A percentile compares a stretch with the other conserved stretches of the same genome.
Evolutionary conservation across 2,329 filamentous ascomycete genomes (phyloP).

Genomic region (Helotiales sp.): DNA sequence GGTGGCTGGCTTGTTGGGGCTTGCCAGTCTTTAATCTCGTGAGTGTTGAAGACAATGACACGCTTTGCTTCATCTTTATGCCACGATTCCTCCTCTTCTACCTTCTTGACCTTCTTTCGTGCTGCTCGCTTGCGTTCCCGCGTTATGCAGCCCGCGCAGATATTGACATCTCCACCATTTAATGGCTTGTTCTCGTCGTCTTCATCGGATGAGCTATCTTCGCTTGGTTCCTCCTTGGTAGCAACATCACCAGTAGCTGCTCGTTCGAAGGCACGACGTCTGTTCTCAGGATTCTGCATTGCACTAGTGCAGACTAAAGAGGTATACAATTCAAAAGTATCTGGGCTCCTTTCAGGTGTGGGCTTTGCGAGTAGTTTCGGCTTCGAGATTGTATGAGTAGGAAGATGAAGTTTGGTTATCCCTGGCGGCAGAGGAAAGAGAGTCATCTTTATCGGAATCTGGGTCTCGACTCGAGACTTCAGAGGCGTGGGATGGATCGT

Average conservation of each 20-base stretch:
- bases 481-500: slow-evolving; percentile 66
- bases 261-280: slow-evolving; percentile 57
- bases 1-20: slow-evolving; percentile 54
- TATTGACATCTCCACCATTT: slow-evolving; percentile 91
- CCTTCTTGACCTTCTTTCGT: slow-evolving; percentile 90
- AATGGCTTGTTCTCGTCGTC: slow-evolving; percentile 65
- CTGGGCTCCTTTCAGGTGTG: slow-evolving; percentile 61
- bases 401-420: slow-evolving; percentile 80
- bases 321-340: slow-evolving; percentile 77
- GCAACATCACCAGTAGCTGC: slow-evolving; percentile 39
- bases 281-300: slow-evolving; percentile 71
- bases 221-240: slow-evolving; percentile 13
- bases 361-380: slow-evolving; percentile 84
- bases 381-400: slow-evolving; percentile 89
- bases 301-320: slow-evolving; percentile 90
- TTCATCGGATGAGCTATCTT: slow-evolving; percentile 36
- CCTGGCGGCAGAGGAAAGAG: slow-evolving; percentile 73
- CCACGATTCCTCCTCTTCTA: slow-evolving; percentile 89
- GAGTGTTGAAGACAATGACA: slow-evolving; percentile 89
- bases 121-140: slow-evolving; percentile 88
- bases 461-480: slow-evolving; percentile 94
- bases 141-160: slow-evolving; percentile 88
- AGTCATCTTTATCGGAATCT: slow-evolving; percentile 85
- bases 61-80: slow-evolving; percentile 75
- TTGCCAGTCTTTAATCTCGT: slow-evolving; percentile 83